These are phyloP conservation scores for Flaveria floridana DNA, from an alignment of 140 eudicot species.

Conservation along the genomic window DNA sequence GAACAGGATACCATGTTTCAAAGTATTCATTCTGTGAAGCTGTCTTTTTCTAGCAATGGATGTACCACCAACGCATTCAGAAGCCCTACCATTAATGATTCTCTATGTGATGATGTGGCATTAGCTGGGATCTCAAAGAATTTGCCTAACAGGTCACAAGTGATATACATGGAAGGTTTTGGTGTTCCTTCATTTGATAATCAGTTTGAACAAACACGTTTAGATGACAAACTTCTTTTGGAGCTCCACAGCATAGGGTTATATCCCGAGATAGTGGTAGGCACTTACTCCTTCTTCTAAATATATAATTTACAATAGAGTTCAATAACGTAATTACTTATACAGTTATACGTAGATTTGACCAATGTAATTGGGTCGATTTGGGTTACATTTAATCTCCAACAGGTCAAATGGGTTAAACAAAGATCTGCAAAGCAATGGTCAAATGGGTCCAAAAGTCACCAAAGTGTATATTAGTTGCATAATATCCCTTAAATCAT, in stretches of 20 bases:
- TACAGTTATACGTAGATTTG: not conserved
- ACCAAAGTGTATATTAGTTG: not conserved
- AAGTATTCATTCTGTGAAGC: constrained; percentile 40
- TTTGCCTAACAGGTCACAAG: constrained; percentile 40
- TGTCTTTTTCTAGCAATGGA: constrained; percentile 55
- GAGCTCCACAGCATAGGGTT: constrained; percentile 81
- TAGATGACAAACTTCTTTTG: constrained; percentile 61
- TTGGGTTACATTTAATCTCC: not conserved
- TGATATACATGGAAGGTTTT: constrained; percentile 38
- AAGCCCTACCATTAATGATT: constrained; percentile 41
- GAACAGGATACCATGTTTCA: constrained; percentile 44
- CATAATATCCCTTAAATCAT: not conserved
- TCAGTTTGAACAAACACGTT: constrained; percentile 58
- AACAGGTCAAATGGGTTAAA: not conserved
- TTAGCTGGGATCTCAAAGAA: constrained; percentile 47
- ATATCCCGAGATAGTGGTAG: constrained; percentile 76
- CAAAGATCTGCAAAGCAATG: not conserved
- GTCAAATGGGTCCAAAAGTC: not conserved
- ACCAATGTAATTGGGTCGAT: not conserved
- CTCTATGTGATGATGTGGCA: constrained; percentile 40
- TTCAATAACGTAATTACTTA: not conserved
- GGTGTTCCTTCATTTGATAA: constrained; percentile 48
- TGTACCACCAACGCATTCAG: constrained; percentile 31
- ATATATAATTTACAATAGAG: constrained; percentile 2
- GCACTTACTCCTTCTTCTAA: constrained; percentile 34